These are phyloP conservation scores for Linderina pennispora DNA, from an alignment of 192 early-diverging fungal species.

Conservation along the genomic window DNA sequence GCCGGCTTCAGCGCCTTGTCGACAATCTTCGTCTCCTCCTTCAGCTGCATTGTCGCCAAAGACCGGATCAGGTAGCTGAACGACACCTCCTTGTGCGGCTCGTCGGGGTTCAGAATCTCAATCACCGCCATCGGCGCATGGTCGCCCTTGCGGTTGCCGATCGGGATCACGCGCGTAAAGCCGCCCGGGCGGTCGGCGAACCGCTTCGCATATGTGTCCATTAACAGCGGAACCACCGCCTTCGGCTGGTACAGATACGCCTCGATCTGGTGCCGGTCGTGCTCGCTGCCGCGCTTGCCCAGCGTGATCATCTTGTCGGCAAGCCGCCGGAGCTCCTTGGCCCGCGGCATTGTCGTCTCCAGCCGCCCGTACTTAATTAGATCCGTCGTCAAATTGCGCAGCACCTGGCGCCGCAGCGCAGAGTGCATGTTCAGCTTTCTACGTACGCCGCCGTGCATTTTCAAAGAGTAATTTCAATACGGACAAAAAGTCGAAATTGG, in stretches of 20 bases:
- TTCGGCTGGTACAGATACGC: slow-evolving; percentile 60
- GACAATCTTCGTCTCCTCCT: slow-evolving; percentile 30
- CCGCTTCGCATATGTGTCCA: slow-evolving; percentile 74
- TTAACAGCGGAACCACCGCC: slow-evolving; percentile 72
- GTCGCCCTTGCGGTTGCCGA: slow-evolving; percentile 75
- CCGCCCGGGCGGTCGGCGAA: slow-evolving; percentile 74
- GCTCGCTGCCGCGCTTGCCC: slow-evolving; percentile 65
- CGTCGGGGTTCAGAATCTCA: slow-evolving; percentile 79
- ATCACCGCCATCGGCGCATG: slow-evolving; percentile 84
- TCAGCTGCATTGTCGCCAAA: slow-evolving; percentile 37
- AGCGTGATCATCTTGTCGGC: slow-evolving; percentile 87
- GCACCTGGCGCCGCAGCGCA: slow-evolving; percentile 65
- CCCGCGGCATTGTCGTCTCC: slow-evolving; percentile 89
- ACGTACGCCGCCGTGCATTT: slow-evolving; percentile 35
- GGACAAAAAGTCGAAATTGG: not conserved
- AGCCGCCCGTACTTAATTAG: slow-evolving; percentile 86
- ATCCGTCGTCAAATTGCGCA: slow-evolving; percentile 78
- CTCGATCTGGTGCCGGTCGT: slow-evolving; percentile 56
- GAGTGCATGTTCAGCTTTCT: slow-evolving; percentile 44
- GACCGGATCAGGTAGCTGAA: slow-evolving; percentile 46
- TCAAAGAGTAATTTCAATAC: not conserved
- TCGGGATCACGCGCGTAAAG: slow-evolving; percentile 81
- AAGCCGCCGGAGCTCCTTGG: slow-evolving; percentile 78
- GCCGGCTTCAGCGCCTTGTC: slow-evolving; percentile 14
- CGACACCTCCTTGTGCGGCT: slow-evolving; percentile 60